Evolutionary conservation across 495 filamentous ascomycete genomes (phyloP), one percentile per base, ranked within the genome.

Genomic region (Podospora conica): DNA sequence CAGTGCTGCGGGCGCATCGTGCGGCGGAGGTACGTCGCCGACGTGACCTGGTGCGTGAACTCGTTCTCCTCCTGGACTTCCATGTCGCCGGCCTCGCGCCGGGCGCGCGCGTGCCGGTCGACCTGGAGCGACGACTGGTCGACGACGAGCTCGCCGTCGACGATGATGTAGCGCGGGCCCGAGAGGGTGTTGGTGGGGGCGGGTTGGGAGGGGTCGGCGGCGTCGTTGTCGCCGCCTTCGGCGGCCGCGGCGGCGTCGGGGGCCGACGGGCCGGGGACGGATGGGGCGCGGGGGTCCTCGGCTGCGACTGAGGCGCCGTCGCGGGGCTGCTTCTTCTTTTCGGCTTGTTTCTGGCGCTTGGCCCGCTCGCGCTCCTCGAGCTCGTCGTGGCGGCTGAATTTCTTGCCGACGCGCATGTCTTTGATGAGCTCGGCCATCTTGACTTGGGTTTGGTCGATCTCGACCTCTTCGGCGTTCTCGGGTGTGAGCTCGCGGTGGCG

Each of bases 351-450:
- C 48, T 78, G 66, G 18, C 80, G 78, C 65, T 78, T 77, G 48
- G 80, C 70, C 25, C 79, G 75, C 58, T 79, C 74, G 24, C 82
- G 75, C 64, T 81, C 73, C 62, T 81, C 80, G 10, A 87, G 79
- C 71, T 85, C 80, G 63, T 83, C 78, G 66, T 83, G 82, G 9
- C 89, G 86, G 65, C 88, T 89, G 21, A 93, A 97, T 65, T 87
- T 91, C 75, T 87, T 91, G 53, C 95, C 95, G 9, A 89, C 90
- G 24, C 85, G 83, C 25, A 89, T 74, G 71, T 96, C 91, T 66
- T 84, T 88, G 70, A 87, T 90, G 5, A 98, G 77, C 53, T 96
- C 91, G 12, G 83, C 86, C 91, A 98, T 97, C 64, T 87, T 94
- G 33, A 91, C 82, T 1, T 84, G 82, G 5, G 81, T 82, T 7